Evolutionary conservation across 495 filamentous ascomycete genomes (phyloP).

Genomic region (Parathielavia appendiculata): DNA sequence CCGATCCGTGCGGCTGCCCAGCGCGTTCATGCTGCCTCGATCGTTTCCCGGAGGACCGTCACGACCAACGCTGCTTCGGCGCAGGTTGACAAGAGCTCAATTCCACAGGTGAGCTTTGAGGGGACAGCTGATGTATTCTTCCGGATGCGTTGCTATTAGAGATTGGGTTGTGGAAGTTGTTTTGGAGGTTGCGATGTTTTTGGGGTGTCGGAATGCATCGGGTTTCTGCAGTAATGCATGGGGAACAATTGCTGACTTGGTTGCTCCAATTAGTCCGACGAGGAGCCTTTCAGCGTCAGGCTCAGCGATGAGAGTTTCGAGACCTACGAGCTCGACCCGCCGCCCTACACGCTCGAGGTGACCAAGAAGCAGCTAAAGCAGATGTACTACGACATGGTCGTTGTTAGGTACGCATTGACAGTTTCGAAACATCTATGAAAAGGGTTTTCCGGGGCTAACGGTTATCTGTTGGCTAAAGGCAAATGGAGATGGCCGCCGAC

Average conservation of each 20-base stretch:
- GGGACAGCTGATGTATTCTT: constrained; percentile 7
- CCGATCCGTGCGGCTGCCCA: constrained; percentile 34
- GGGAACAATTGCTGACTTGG: constrained; percentile 8
- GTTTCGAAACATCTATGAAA: background rate
- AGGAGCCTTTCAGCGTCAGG: constrained; percentile 85
- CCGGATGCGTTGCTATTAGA: background rate
- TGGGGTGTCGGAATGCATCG: background rate
- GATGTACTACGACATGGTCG: constrained; percentile 98
- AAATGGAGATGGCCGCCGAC: constrained; percentile 99
- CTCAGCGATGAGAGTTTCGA: constrained; percentile 98
- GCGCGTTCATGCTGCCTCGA: constrained; percentile 50
- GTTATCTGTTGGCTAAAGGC: constrained; percentile 47
- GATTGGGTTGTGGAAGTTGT: background rate
- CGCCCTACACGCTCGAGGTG: constrained; percentile 80
- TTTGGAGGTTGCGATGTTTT: background rate
- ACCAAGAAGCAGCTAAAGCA: constrained; percentile 97
- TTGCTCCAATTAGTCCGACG: constrained; percentile 64
- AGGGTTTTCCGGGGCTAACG: constrained; percentile 1
- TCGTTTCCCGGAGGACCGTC: constrained; percentile 54
- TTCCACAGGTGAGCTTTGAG: constrained; percentile 53
- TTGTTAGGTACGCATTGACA: constrained; percentile 61
- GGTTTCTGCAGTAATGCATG: background rate
- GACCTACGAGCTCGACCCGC: constrained; percentile 97
- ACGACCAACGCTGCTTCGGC: constrained; percentile 92
- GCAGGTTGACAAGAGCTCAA: constrained; percentile 77